These are phyloP conservation scores for Acacia crassicarpa DNA, from an alignment of 306 rosid genomes.

Conservation along the genomic window DNA sequence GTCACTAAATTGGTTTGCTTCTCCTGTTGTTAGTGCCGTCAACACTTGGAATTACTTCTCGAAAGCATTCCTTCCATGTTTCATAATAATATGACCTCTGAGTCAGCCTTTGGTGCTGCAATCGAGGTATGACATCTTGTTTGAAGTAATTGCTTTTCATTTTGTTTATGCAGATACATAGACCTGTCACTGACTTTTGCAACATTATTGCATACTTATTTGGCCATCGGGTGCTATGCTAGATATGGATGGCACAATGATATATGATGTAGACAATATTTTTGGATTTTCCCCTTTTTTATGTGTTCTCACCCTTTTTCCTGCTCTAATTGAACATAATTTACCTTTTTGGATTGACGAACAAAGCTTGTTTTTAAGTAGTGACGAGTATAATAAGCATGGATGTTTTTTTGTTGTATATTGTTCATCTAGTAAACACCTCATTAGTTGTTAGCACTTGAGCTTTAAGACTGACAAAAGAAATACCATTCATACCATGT, in stretches of 20 bases:
- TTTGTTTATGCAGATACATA: not conserved
- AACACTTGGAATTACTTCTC: conserved; percentile 85
- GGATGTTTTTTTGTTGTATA: not conserved
- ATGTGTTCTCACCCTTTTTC: not conserved
- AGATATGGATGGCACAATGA: not conserved
- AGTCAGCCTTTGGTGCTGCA: conserved; percentile 96
- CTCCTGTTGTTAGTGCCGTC: conserved; percentile 67
- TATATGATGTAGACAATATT: not conserved
- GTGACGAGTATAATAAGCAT: not conserved
- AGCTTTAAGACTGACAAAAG: not conserved
- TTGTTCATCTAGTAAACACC: not conserved
- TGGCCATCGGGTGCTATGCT: conserved; percentile 9
- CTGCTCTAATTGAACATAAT: not conserved
- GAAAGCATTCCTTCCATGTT: conserved; percentile 93
- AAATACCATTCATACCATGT: not conserved
- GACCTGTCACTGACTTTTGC: conserved; percentile 11
- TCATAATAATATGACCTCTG: conserved; percentile 80
- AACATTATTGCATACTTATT: conserved; percentile 2
- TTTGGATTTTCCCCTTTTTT: not conserved
- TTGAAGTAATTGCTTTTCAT: not conserved
- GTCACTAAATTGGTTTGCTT: conserved; percentile 26
- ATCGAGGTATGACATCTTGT: conserved; percentile 66
- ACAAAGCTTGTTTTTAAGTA: not conserved
- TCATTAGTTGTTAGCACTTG: not conserved
- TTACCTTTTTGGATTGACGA: not conserved